These are phyloP conservation scores for Syncephalastrum sp. DNA, from an alignment of 371 early-diverging fungal species.

Conservation along the genomic window DNA sequence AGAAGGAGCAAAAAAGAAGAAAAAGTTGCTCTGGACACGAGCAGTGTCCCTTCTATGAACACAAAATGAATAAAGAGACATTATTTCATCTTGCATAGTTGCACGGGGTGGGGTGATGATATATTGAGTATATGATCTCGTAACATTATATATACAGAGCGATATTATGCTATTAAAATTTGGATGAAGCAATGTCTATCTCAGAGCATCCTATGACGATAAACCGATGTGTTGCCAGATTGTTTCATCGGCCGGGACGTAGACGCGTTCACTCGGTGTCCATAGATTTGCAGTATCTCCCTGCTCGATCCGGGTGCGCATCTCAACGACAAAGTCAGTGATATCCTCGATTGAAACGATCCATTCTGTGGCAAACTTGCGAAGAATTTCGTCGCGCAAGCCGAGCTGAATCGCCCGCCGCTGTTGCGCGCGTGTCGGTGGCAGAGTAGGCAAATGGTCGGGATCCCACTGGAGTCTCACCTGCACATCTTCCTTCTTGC, in stretches of 20 bases:
- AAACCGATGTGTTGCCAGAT: no score
- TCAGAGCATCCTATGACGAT: no score
- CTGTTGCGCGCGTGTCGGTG: conserved; percentile 7
- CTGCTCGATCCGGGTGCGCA: conserved; percentile 1
- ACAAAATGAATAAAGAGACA: no score
- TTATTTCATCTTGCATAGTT: no score
- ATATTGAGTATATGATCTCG: no score
- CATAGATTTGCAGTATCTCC: background rate
- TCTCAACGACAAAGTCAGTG: conserved; percentile 30
- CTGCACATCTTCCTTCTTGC: conserved; percentile 5
- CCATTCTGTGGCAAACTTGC: conserved; percentile 25
- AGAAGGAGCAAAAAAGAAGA: no score
- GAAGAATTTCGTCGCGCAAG: conserved; percentile 18
- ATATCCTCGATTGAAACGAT: conserved; percentile 37
- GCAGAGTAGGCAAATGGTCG: conserved; percentile 26
- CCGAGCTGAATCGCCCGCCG: conserved; percentile 40
- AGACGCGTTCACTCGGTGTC: conserved; percentile 13
- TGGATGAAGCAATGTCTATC: no score
- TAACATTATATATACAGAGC: no score
- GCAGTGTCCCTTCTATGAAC: no score
- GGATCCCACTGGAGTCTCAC: conserved; percentile 51
- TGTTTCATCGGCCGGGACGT: background rate
- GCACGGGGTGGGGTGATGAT: no score
- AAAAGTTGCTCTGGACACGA: no score
- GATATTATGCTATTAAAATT: no score